Evolutionary conservation across 2,329 filamentous ascomycete species (phyloP), one percentile per base, ranked within the genome.

Genomic region (Aotearoamyces nothofagi): DNA sequence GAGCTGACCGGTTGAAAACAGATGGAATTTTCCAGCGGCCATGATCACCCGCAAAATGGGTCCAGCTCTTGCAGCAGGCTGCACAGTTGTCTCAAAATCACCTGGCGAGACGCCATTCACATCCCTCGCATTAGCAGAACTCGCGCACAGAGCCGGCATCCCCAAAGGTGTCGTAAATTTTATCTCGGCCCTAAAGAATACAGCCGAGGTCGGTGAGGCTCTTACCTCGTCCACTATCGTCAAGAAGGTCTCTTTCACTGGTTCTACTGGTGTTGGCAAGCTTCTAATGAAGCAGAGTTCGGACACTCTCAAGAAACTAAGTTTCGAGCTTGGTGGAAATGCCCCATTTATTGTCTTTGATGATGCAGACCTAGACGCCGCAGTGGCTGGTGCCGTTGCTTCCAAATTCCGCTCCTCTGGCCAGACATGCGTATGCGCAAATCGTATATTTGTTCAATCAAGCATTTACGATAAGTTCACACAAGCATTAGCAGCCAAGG

Each of bases 331-430:
- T 1, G 87, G 87, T 31, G 90, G 87, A 26, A 96, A 96, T 51
- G 81, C 87, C 0, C 87, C 87, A 2, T 92, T 94, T 51, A 94
- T 96, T 40, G 83, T 96, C 17, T 96, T 96, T 47, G 84, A 96
- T 46, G 87, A 96, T 46, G 81, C 87, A 12, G 82, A 96, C 48
- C 58, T 96, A 12, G 86, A 94, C 34, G 58, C 62, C 4, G 90
- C 90, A 3, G 83, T 96, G 1, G 59, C 71, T 0, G 87, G 86
- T 15, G 84, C 84, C 26, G 69, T 96, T 30, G 60, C 75, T 14
- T 86, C 72, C 46, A 98, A 96, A 54, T 96, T 96, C 70, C 78
- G 90, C 31, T 83, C 78, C 20, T 92, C 82, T 0, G 90, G 90
- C 19, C 90, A 98, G 62, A 96, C 90, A 0, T 98, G 90, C 53